Evolutionary conservation across 2,329 filamentous ascomycete genomes (phyloP).

Genomic region (Alternaria burnsii): DNA sequence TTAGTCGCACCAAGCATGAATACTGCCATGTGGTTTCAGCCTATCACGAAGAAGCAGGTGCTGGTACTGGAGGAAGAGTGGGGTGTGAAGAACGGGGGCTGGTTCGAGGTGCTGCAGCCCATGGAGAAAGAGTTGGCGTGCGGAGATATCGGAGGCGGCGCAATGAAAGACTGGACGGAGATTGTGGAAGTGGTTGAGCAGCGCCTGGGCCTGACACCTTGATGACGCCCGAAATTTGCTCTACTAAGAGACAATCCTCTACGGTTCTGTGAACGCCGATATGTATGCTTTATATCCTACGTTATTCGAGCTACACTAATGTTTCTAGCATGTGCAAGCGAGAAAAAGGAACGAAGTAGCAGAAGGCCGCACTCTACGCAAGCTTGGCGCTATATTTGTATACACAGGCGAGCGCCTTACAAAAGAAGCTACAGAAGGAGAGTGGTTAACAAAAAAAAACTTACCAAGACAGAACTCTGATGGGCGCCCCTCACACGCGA

Average conservation of each 20-base stretch:
- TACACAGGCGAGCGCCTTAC: no score
- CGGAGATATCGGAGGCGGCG: constrained; percentile 82
- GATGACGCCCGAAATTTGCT: not conserved
- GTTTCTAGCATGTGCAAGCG: not conserved
- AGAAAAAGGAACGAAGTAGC: not conserved
- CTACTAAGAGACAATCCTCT: not conserved
- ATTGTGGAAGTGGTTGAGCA: constrained; percentile 73
- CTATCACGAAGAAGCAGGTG: constrained; percentile 78
- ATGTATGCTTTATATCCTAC: not conserved
- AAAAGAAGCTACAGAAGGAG: not conserved
- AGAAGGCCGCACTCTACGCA: not conserved
- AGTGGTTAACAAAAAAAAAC: not conserved
- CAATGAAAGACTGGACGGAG: constrained; percentile 81
- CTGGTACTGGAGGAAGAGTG: constrained; percentile 76
- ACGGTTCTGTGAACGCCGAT: not conserved
- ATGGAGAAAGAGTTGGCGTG: constrained; percentile 82
- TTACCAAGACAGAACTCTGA: constrained; percentile 11
- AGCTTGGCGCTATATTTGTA: not conserved
- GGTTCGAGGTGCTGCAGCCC: constrained; percentile 77
- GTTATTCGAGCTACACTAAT: not conserved
- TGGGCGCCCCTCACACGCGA: constrained; percentile 9
- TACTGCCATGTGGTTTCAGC: constrained; percentile 88
- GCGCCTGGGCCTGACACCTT: constrained; percentile 32
- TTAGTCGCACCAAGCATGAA: constrained; percentile 88
- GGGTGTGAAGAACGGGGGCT: constrained; percentile 60